Evolutionary conservation across 2,329 filamentous ascomycete species (phyloP).

Genomic region (Pseudopithomyces chartarum): DNA sequence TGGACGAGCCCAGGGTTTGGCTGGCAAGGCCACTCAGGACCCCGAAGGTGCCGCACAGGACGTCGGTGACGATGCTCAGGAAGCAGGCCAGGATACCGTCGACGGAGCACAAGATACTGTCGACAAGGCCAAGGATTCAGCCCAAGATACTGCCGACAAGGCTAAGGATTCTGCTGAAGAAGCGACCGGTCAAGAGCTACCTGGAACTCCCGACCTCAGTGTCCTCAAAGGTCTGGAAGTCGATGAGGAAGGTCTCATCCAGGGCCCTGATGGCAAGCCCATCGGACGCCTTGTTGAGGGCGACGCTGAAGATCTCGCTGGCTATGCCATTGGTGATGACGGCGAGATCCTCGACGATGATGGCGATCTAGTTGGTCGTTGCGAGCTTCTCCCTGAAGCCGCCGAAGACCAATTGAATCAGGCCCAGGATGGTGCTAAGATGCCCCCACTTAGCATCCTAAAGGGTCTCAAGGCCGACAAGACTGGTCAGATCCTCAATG

Average conservation of each 20-base stretch:
- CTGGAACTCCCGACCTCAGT: conserved; percentile 51
- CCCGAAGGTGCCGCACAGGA: conserved; percentile 45
- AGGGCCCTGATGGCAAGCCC: conserved; percentile 56
- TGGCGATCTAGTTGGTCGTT: conserved; percentile 60
- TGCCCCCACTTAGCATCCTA: conserved; percentile 53
- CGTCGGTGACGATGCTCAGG: conserved; percentile 43
- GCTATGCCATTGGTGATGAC: conserved; percentile 58
- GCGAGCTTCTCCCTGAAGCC: conserved; percentile 55
- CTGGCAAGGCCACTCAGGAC: conserved; percentile 49
- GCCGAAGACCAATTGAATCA: conserved; percentile 49
- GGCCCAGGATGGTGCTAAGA: conserved; percentile 43
- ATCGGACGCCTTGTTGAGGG: conserved; percentile 57
- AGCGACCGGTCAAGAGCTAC: conserved; percentile 35
- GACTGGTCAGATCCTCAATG: conserved; percentile 55
- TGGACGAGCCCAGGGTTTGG: conserved; percentile 53
- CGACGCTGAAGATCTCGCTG: conserved; percentile 57
- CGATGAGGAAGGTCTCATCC: conserved; percentile 59
- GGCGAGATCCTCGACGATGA: conserved; percentile 62
- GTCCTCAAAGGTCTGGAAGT: conserved; percentile 58
- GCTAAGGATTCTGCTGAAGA: conserved; percentile 32
- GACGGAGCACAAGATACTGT: conserved; percentile 32
- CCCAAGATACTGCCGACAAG: conserved; percentile 20
- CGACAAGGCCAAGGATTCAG: conserved; percentile 29
- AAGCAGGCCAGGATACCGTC: conserved; percentile 37
- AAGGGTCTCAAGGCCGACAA: conserved; percentile 54